Percentiles rank a stretch among this genome's conserved stretches.
Conservation (phyloP, 441 rosid species). For the Aleurites moluccanus region DNA sequence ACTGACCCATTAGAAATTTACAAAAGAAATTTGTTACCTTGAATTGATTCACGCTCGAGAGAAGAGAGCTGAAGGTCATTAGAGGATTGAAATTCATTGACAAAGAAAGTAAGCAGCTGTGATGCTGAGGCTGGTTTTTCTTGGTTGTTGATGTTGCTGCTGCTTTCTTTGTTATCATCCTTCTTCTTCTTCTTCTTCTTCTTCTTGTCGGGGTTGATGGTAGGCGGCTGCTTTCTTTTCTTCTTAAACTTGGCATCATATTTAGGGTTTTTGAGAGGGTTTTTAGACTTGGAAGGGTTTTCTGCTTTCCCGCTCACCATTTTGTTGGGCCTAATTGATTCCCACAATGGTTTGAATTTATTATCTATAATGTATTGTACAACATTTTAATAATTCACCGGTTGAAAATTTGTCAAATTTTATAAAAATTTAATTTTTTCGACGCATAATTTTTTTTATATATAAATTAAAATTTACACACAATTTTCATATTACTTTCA, state of each 20-base stretch:
- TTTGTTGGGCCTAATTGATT: conserved; percentile 3
- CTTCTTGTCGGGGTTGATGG: conserved; percentile 5
- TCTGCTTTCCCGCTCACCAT: conserved; percentile 41
- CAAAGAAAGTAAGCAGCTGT: conserved; percentile 58
- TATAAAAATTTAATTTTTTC: too few species aligned
- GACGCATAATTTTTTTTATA: too few species aligned
- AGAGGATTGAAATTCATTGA: conserved; percentile 57
- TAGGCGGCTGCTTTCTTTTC: conserved; percentile 30
- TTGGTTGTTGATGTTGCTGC: neutral
- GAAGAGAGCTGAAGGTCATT: conserved; percentile 59
- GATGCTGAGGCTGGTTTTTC: conserved; percentile 34
- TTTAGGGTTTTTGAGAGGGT: conserved; percentile 24
- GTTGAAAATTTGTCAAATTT: too few species aligned
- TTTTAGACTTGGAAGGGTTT: conserved; percentile 17
- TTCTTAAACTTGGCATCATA: conserved; percentile 19
- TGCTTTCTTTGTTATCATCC: conserved; percentile 17
- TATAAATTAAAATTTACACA: too few species aligned
- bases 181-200: conserved; percentile 16
- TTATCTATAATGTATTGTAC: too few species aligned
- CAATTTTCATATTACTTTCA: too few species aligned
- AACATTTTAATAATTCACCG: too few species aligned
- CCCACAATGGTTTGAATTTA: neutral
- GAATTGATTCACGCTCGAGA: conserved; percentile 69
- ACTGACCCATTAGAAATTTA: neutral
- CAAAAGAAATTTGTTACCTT: conserved; percentile 34